Evolutionary conservation across 495 filamentous ascomycete species (phyloP).

Genomic region (Daldinia childiae): DNA sequence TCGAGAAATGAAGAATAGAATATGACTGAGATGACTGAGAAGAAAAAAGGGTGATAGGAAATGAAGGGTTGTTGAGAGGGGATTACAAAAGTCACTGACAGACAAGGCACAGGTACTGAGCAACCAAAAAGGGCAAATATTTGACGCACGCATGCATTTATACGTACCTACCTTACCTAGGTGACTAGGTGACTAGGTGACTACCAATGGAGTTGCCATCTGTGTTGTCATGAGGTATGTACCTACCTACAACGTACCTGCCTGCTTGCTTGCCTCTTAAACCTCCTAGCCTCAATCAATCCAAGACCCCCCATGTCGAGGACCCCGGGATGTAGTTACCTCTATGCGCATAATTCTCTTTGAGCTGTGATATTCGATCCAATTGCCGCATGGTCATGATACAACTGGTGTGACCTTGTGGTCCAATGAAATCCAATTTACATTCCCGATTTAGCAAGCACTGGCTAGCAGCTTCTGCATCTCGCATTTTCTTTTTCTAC

Average conservation of each 20-base stretch:
- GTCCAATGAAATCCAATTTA: conserved; percentile 20
- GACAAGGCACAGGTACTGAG: background rate
- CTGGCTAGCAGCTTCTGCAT: conserved; percentile 15
- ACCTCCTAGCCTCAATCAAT: background rate
- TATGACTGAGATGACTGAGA: background rate
- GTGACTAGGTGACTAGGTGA: background rate
- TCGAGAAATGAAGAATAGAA: conserved; percentile 23
- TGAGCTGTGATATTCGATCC: conserved; percentile 6
- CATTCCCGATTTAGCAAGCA: conserved; percentile 29
- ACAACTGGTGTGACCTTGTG: conserved; percentile 15
- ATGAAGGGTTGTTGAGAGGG: conserved; percentile 1
- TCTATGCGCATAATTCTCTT: background rate
- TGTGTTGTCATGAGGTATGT: background rate
- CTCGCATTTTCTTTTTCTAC: background rate
- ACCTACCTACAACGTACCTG: background rate
- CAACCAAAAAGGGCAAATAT: background rate
- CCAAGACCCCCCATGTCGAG: background rate
- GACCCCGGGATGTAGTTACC: background rate
- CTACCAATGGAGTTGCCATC: background rate
- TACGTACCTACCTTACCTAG: background rate
- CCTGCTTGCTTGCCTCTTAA: background rate
- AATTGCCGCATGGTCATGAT: conserved; percentile 37
- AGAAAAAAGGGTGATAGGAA: conserved; percentile 13
- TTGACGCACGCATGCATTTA: background rate
- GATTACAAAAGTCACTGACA: background rate